A percentile compares a stretch with the other conserved stretches of the same genome.
Conservation (phyloP, 345 rosid species). For the Sonneratia caseolaris region DNA sequence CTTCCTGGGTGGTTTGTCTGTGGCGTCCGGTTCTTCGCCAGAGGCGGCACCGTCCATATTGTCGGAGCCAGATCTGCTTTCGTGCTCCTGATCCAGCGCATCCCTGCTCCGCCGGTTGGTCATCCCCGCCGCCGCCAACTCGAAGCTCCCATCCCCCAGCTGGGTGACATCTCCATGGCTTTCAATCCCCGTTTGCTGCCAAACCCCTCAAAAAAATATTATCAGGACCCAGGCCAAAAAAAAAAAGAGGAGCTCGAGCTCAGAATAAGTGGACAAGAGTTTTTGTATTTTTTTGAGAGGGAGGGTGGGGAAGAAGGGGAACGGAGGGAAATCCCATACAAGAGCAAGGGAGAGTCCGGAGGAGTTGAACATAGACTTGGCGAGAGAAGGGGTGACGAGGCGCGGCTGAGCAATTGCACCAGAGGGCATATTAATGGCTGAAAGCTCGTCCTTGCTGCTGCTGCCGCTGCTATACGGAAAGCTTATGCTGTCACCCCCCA, state of each 20-base stretch:
- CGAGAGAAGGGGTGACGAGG: slow-evolving; percentile 34
- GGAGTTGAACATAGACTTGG: slow-evolving; percentile 60
- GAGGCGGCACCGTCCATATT: slow-evolving; percentile 86
- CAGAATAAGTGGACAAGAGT: neutral
- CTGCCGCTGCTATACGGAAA: slow-evolving; percentile 17
- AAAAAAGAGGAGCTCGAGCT: neutral
- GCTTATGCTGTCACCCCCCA: slow-evolving; percentile 32
- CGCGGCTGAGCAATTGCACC: slow-evolving; percentile 49
- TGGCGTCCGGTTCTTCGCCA: slow-evolving; percentile 89
- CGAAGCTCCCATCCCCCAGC: slow-evolving; percentile 24
- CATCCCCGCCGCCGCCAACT: slow-evolving; percentile 6
- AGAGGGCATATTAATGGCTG: slow-evolving; percentile 31
- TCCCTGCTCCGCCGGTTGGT: slow-evolving; percentile 42
- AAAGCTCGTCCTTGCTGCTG: neutral
- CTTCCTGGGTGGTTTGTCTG: slow-evolving; percentile 78
- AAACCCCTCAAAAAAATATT: neutral
- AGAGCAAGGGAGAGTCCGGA: slow-evolving; percentile 80
- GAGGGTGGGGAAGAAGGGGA: neutral
- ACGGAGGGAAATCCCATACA: slow-evolving; percentile 18
- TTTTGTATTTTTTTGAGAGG: no score
- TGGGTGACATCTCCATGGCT: slow-evolving; percentile 24
- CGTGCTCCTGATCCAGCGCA: slow-evolving; percentile 34
- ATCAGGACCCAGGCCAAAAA: neutral
- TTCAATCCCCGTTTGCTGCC: slow-evolving; percentile 37
- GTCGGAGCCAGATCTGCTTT: slow-evolving; percentile 97